These are phyloP conservation scores for Miscanthus lutarioriparius DNA, from an alignment of 176 grass and related monocot genomes.

Conservation along the genomic window DNA sequence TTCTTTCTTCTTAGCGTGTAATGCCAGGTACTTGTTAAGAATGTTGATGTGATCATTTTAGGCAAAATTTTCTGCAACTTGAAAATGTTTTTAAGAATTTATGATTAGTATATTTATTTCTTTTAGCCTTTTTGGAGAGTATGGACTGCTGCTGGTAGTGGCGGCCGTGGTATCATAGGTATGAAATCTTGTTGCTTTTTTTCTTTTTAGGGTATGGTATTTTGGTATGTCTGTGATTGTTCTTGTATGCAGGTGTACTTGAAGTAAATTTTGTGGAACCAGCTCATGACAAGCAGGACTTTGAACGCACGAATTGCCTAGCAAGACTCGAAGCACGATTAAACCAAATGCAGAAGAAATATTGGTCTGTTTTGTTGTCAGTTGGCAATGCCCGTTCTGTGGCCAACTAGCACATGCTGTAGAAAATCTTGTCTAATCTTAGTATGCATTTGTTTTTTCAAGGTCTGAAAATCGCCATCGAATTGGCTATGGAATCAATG, in stretches of 20 bases:
- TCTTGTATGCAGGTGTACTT: constrained; percentile 64
- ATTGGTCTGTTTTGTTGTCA: constrained; percentile 67
- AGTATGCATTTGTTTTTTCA: background rate
- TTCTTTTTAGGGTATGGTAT: background rate
- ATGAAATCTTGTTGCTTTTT: background rate
- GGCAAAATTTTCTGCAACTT: background rate
- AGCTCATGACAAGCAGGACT: constrained; percentile 97
- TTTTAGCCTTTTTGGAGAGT: constrained; percentile 98
- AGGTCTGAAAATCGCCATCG: constrained; percentile 69
- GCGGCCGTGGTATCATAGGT: constrained; percentile 94
- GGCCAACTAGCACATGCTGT: background rate
- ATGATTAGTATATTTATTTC: constrained; percentile 35
- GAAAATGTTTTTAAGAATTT: constrained; percentile 5
- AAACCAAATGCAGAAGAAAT: constrained; percentile 78
- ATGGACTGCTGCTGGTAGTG: constrained; percentile 78
- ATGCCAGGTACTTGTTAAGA: background rate
- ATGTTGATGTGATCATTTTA: background rate
- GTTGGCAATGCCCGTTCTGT: constrained; percentile 2
- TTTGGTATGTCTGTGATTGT: constrained; percentile 13
- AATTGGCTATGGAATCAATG: constrained; percentile 63
- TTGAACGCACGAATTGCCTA: constrained; percentile 88
- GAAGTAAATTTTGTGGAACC: constrained; percentile 95
- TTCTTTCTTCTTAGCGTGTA: background rate
- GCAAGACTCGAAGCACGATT: constrained; percentile 74
- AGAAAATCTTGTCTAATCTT: constrained; percentile 20